These are phyloP conservation scores for Coemansia sp. DNA, from an alignment of 192 early-diverging fungal genomes.

Conservation along the genomic window DNA sequence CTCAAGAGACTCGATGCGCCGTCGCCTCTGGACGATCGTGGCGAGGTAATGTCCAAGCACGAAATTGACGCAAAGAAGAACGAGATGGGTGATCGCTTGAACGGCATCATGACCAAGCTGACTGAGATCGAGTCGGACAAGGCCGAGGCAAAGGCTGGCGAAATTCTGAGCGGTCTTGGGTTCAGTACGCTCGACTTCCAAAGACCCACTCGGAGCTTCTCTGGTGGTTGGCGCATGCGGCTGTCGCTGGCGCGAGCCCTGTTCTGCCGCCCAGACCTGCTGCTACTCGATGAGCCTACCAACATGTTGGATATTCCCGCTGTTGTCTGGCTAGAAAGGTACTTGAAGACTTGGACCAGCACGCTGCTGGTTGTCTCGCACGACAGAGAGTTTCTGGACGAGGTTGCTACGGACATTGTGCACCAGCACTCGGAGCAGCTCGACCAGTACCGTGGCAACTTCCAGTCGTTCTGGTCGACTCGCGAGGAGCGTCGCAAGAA, in stretches of 20 bases:
- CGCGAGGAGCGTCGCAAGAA: constrained; percentile 89
- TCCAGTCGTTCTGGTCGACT: constrained; percentile 83
- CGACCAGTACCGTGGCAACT: constrained; percentile 96
- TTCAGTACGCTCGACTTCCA: constrained; percentile 77
- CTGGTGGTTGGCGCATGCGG: constrained; percentile 99
- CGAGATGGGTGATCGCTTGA: constrained; percentile 59
- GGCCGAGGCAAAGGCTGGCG: constrained; percentile 93
- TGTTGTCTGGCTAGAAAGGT: constrained; percentile 96
- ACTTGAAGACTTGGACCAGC: constrained; percentile 86
- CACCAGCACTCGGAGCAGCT: constrained; percentile 91
- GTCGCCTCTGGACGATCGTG: constrained; percentile 48
- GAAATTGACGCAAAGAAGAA: constrained; percentile 60
- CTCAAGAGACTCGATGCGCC: constrained; percentile 42
- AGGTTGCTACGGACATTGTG: constrained; percentile 95
- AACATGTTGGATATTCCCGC: constrained; percentile 96
- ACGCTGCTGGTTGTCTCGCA: constrained; percentile 96
- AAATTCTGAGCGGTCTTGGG: constrained; percentile 95
- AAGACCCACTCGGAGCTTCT: constrained; percentile 88
- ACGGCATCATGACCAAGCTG: constrained; percentile 80
- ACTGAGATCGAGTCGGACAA: constrained; percentile 96
- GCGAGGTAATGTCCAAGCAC: constrained; percentile 54
- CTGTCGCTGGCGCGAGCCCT: constrained; percentile 93
- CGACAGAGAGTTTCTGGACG: constrained; percentile 97
- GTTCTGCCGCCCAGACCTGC: constrained; percentile 91
- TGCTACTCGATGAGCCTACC: constrained; percentile 90